Evolutionary conservation across 805 yeast genomes (phyloP).

Genomic region (Metschnikowia vanudenii): DNA sequence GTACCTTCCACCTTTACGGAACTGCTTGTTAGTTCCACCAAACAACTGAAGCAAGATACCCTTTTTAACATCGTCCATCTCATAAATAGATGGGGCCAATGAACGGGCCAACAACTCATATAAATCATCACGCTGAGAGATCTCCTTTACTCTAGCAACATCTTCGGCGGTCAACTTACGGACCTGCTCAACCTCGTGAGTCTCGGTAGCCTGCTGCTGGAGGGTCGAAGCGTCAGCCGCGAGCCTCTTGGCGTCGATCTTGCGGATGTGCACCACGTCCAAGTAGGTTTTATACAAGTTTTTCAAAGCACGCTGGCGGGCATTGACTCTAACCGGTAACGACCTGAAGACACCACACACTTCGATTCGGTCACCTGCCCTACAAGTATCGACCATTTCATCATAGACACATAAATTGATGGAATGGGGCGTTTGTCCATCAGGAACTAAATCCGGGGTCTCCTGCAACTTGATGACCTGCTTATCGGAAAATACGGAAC

Average conservation of each 20-base stretch:
- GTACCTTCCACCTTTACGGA: conserved; percentile 87
- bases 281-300: conserved; percentile 86
- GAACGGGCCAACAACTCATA: conserved; percentile 87
- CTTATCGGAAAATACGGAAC: conserved; percentile 91
- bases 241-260: conserved; percentile 76
- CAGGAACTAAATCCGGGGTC: conserved; percentile 94
- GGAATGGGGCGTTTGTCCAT: conserved; percentile 98
- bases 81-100: conserved; percentile 94
- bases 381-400: conserved; percentile 88
- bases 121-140: conserved; percentile 68
- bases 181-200: conserved; percentile 72
- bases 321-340: conserved; percentile 83
- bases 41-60: conserved; percentile 90
- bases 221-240: conserved; percentile 76
- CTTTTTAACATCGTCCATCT: conserved; percentile 94
- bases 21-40: conserved; percentile 91
- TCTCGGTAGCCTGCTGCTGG: conserved; percentile 57
- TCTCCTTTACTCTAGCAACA: conserved; percentile 56
- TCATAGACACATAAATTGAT: conserved; percentile 92
- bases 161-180: conserved; percentile 71
- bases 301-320: conserved; percentile 80
- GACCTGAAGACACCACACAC: conserved; percentile 95
- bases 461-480: conserved; percentile 94
- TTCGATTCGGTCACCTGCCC: conserved; percentile 96
- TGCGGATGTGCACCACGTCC: conserved; percentile 91